Evolutionary conservation across 495 filamentous ascomycete species (phyloP).

Genomic region (Aspergillus nanangensis): DNA sequence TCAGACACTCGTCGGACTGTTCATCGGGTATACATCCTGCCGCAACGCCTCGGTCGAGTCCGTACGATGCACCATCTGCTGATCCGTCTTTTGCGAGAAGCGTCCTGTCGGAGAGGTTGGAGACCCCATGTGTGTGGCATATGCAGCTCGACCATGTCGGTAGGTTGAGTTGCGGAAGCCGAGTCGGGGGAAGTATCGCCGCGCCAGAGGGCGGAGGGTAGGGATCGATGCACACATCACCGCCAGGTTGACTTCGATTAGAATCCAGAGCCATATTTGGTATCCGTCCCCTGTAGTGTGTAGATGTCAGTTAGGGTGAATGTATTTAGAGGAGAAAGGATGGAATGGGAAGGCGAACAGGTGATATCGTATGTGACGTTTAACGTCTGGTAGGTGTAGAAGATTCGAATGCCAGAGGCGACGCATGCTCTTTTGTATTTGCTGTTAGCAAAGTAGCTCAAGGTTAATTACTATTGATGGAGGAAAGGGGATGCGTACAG

Average conservation of each 20-base stretch:
- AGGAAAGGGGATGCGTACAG: not conserved
- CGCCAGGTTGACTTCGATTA: conserved; percentile 5
- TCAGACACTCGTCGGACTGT: not conserved
- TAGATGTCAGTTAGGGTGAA: too few species aligned
- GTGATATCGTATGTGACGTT: conserved; percentile 1
- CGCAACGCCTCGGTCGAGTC: not conserved
- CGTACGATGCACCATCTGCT: not conserved
- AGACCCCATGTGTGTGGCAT: not conserved
- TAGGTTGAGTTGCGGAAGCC: not conserved
- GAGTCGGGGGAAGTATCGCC: not conserved
- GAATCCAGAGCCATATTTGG: conserved; percentile 2
- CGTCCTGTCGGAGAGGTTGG: not conserved
- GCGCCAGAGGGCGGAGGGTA: conserved; percentile 3
- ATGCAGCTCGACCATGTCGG: not conserved
- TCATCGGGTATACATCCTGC: not conserved
- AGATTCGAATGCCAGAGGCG: conserved; percentile 1
- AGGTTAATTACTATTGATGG: too few species aligned
- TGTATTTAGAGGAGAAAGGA: too few species aligned
- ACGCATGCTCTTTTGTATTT: conserved; percentile 2
- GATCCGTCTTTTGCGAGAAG: not conserved
- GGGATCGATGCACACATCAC: conserved; percentile 5
- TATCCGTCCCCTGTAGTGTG: conserved; percentile 6
- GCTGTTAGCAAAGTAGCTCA: not conserved
- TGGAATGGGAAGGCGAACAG: not conserved
- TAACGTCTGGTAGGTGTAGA: conserved; percentile 1